Percentiles rank a stretch among this genome's conserved stretches.
These are phyloP conservation scores for Bryopsis sp. DNA, from an alignment of 139 green algal species.

Conservation along the genomic window DNA sequence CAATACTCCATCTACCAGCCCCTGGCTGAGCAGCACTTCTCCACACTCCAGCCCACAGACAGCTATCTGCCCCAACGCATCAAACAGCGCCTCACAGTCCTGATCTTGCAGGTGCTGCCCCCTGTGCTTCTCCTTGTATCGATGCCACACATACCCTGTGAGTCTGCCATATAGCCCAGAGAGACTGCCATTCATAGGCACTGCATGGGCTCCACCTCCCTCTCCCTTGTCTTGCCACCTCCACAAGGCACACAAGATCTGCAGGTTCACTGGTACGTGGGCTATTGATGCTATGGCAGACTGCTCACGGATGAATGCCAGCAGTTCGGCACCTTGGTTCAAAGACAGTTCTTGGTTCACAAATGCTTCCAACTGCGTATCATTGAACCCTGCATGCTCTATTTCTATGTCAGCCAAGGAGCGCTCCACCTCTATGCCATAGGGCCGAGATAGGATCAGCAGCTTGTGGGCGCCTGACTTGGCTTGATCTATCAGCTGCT, in stretches of 20 bases:
- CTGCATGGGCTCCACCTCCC: neutral
- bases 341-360: no score
- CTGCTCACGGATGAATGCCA: no score
- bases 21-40: neutral
- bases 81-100: no score
- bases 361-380: neutral
- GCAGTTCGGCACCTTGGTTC: no score
- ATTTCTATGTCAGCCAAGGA: neutral
- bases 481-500: neutral
- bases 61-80: neutral
- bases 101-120: no score
- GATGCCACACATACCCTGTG: neutral
- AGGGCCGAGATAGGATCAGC: neutral
- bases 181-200: neutral
- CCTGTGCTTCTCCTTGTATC: neutral
- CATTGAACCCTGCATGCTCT: neutral
- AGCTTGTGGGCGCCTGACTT: neutral
- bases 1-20: neutral
- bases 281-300: neutral
- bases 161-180: neutral
- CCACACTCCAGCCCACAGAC: neutral
- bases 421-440: neutral
- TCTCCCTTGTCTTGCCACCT: no score
- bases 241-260: neutral
- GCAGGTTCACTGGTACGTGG: constrained; percentile 1